These are phyloP conservation scores for Colletotrichum magnum DNA, from an alignment of 2,329 filamentous ascomycete genomes.

Conservation along the genomic window DNA sequence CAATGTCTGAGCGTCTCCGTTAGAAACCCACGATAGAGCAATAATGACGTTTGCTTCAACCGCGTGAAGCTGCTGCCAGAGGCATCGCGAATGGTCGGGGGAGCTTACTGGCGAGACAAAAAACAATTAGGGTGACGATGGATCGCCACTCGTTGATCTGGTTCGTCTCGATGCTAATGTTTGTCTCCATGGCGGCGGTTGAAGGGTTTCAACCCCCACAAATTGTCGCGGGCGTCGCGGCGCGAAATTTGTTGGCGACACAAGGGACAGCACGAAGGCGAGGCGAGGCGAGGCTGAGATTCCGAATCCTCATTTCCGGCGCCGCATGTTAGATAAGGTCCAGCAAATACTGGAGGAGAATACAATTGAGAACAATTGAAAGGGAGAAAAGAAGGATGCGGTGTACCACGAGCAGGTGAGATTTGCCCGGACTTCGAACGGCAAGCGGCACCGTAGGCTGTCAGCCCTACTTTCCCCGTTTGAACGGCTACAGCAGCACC, in stretches of 20 bases:
- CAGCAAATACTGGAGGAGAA: background rate
- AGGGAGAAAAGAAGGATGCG: no score
- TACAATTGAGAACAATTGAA: background rate
- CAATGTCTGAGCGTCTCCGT: conserved; percentile 66
- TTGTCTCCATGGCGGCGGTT: conserved; percentile 42
- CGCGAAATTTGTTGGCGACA: background rate
- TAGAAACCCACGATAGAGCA: background rate
- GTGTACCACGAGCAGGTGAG: no score
- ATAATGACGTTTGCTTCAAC: no score
- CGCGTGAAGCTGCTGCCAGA: no score
- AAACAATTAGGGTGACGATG: conserved; percentile 78
- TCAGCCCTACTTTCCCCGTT: background rate
- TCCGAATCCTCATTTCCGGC: background rate
- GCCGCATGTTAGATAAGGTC: background rate
- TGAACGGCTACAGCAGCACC: background rate
- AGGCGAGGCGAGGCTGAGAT: conserved; percentile 4
- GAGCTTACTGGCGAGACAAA: conserved; percentile 78
- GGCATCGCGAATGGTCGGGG: conserved; percentile 7
- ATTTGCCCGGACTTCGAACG: background rate
- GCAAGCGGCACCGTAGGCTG: background rate
- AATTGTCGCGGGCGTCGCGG: background rate
- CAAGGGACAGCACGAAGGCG: background rate
- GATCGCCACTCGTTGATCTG: conserved; percentile 77
- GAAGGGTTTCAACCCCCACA: background rate
- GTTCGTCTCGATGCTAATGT: conserved; percentile 59